These are phyloP conservation scores for Magnolia officinalis DNA, from an alignment of 164 flowering plant genomes.

Conservation along the genomic window DNA sequence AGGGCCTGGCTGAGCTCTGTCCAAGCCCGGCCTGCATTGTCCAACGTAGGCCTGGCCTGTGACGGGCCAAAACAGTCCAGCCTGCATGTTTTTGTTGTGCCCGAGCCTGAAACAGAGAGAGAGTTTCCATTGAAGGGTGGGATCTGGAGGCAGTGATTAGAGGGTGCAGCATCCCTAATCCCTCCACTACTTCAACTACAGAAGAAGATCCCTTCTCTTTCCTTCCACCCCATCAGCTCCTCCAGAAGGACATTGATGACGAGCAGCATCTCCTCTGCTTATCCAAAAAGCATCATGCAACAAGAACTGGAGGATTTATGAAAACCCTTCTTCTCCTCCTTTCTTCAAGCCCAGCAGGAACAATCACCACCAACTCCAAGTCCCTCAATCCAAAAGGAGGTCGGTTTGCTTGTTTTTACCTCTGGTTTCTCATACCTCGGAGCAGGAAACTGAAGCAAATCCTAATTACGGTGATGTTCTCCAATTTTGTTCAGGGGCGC, in stretches of 20 bases:
- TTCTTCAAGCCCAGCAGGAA: constrained; percentile 15
- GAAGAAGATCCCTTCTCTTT: constrained; percentile 15
- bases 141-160: constrained; percentile 98
- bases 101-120: neutral
- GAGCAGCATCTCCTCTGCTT: constrained; percentile 13
- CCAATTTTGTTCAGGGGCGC: too few species aligned
- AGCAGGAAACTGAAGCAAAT: too few species aligned
- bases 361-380: constrained; percentile 21
- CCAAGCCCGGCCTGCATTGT: too few species aligned
- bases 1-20: too few species aligned
- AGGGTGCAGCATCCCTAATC: constrained; percentile 39
- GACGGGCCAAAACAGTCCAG: too few species aligned
- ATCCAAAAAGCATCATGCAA: constrained; percentile 23
- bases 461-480: too few species aligned
- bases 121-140: constrained; percentile 53
- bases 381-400: constrained; percentile 73
- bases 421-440: too few species aligned
- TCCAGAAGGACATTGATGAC: constrained; percentile 3
- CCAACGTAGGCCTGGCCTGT: too few species aligned
- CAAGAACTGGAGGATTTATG: constrained; percentile 66
- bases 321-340: constrained; percentile 48
- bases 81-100: too few species aligned
- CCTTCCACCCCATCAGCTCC: constrained; percentile 13
- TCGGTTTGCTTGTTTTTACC: constrained; percentile 8
- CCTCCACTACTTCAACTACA: constrained; percentile 5